Conservation (phyloP, 306 rosid species). For the Glycine latifolia region DNA sequence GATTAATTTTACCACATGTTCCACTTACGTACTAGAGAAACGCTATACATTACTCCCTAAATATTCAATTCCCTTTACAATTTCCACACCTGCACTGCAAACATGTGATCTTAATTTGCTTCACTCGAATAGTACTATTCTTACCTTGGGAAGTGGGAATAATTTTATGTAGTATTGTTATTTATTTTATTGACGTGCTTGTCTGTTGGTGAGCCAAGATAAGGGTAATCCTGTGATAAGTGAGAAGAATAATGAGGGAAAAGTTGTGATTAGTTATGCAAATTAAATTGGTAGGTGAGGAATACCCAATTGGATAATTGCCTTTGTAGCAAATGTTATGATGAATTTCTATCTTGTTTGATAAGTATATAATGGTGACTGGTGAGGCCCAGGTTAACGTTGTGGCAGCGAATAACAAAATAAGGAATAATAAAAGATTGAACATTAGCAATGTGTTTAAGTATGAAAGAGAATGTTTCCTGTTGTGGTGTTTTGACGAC, state of each 20-base stretch:
- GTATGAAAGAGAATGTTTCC: constrained; percentile 40
- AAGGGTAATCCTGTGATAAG: not conserved
- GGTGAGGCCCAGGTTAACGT: constrained; percentile 22
- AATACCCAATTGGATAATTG: not conserved
- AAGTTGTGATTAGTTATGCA: not conserved
- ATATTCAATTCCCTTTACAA: not conserved
- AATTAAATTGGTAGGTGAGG: constrained; percentile 3
- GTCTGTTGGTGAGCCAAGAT: not conserved
- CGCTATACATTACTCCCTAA: not conserved
- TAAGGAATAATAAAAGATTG: not conserved
- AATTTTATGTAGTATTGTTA: not conserved
- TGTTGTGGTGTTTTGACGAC: constrained; percentile 6
- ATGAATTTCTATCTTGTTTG: no score
- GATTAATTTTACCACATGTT: no score
- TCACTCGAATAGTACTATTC: not conserved
- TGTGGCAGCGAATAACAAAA: not conserved
- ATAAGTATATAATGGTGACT: no score
- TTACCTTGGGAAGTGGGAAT: not conserved
- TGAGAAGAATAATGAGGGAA: not conserved
- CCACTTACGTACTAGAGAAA: no score
- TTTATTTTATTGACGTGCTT: not conserved
- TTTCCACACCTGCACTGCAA: not conserved
- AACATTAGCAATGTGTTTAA: constrained; percentile 7
- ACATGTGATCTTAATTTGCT: constrained; percentile 8
- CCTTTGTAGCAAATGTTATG: not conserved